phyloP scores from a whole-genome alignment of 1,284 basidiomycete species.

The Trichosporon sp. region DNA sequence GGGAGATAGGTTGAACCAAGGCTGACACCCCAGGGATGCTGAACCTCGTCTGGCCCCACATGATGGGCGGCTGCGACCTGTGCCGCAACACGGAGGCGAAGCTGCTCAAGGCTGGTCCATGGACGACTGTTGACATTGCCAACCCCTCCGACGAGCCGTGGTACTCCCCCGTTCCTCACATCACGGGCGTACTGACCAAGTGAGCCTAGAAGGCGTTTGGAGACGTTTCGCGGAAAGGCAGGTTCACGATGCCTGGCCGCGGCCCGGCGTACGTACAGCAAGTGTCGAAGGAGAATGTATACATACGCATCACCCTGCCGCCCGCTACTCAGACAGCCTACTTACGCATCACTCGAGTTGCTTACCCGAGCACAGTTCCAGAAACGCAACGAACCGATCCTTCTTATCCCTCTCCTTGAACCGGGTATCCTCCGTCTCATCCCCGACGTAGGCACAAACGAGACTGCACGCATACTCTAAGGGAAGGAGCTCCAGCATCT shows the following conservation, averaged over 20 bases:
- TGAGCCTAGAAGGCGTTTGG: background rate
- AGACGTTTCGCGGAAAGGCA: too few relatives aligned
- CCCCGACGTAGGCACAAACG: too few relatives aligned
- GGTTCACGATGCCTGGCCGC: too few relatives aligned
- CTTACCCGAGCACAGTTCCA: background rate
- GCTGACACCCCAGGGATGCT: conserved; percentile 23
- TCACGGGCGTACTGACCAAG: conserved; percentile 31
- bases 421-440: too few relatives aligned
- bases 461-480: too few relatives aligned
- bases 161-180: conserved; percentile 27
- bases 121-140: conserved; percentile 29
- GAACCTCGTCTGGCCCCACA: conserved; percentile 32
- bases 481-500: too few relatives aligned
- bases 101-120: conserved; percentile 25
- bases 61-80: conserved; percentile 31
- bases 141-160: conserved; percentile 30
- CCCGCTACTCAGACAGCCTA: background rate
- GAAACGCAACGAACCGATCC: background rate
- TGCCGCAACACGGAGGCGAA: conserved; percentile 27
- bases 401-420: too few relatives aligned
- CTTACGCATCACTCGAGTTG: too few relatives aligned
- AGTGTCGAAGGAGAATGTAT: background rate
- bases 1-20: background rate
- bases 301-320: too few relatives aligned
- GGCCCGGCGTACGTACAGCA: background rate